Conservation (phyloP, 805 yeast genomes). For the Huiozyma sinensis region DNA sequence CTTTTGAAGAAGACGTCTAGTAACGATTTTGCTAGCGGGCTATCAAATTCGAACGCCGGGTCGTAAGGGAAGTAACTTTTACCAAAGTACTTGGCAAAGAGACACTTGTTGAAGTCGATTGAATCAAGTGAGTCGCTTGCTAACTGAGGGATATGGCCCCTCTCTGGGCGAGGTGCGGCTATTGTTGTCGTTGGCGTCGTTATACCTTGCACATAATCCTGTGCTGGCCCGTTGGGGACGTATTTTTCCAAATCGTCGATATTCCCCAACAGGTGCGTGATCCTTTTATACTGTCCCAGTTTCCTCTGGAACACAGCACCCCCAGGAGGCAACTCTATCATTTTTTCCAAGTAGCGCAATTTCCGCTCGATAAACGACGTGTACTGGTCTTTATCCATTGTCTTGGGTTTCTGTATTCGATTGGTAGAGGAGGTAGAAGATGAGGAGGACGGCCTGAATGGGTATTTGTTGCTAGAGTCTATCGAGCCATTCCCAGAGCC, state of each 20-base stretch:
- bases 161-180: not conserved
- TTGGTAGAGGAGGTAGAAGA: not conserved
- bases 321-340: conserved; percentile 26
- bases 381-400: conserved; percentile 38
- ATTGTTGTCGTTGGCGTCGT: not conserved
- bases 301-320: conserved; percentile 24
- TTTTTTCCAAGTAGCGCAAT: conserved; percentile 39
- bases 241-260: conserved; percentile 6
- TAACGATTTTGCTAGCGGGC: conserved; percentile 37
- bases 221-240: not conserved
- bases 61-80: conserved; percentile 35
- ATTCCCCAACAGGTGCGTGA: conserved; percentile 27
- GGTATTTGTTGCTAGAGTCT: not conserved
- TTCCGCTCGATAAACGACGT: conserved; percentile 45
- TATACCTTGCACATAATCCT: not conserved
- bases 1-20: conserved; percentile 44
- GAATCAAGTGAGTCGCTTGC: conserved; percentile 28
- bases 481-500: not conserved
- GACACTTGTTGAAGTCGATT: conserved; percentile 30
- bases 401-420: not conserved
- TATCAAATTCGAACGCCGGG: conserved; percentile 45
- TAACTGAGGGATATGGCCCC: conserved; percentile 7
- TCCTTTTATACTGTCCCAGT: conserved; percentile 28
- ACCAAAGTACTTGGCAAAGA: conserved; percentile 37
- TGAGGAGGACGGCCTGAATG: not conserved